These are phyloP conservation scores for Peltaster fructicola DNA, from an alignment of 2,329 filamentous ascomycete genomes.

Conservation along the genomic window DNA sequence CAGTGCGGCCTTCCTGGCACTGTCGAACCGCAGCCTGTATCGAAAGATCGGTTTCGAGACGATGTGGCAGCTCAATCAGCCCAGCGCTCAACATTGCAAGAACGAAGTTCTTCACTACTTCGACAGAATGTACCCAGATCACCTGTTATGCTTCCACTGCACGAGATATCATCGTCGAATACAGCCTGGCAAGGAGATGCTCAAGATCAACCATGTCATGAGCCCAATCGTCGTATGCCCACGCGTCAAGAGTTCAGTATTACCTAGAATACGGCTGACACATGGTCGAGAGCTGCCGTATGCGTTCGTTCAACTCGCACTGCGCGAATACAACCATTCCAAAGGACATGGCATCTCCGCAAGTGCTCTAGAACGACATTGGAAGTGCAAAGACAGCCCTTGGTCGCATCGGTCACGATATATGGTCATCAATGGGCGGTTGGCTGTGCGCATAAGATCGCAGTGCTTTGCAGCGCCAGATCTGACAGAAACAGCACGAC, in stretches of 20 bases:
- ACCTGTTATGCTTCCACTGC: slow-evolving; percentile 43
- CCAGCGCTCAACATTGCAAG: slow-evolving; percentile 28
- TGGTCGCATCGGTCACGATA: slow-evolving; percentile 41
- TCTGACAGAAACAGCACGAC: slow-evolving; percentile 27
- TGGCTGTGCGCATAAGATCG: slow-evolving; percentile 41
- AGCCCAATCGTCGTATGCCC: slow-evolving; percentile 42
- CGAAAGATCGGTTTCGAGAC: slow-evolving; percentile 24
- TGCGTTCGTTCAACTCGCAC: slow-evolving; percentile 39
- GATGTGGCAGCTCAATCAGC: slow-evolving; percentile 23
- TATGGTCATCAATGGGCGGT: slow-evolving; percentile 32
- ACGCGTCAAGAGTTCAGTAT: slow-evolving; percentile 31
- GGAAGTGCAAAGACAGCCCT: slow-evolving; percentile 30
- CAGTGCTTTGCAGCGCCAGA: slow-evolving; percentile 34
- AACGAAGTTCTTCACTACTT: slow-evolving; percentile 34
- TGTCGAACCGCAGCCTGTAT: slow-evolving; percentile 31
- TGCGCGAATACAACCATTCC: slow-evolving; percentile 31
- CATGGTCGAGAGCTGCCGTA: slow-evolving; percentile 39
- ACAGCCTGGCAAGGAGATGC: slow-evolving; percentile 33
- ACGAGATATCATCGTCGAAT: slow-evolving; percentile 36
- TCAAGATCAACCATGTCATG: slow-evolving; percentile 35
- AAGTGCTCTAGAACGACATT: slow-evolving; percentile 33
- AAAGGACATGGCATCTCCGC: slow-evolving; percentile 30
- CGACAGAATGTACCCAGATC: slow-evolving; percentile 34
- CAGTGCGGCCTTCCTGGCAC: slow-evolving; percentile 32
- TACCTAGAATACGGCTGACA: slow-evolving; percentile 36